Evolutionary conservation across 805 yeast genomes (phyloP), one percentile per base, ranked within the genome.

Genomic region (Saccharomyces mikatae): DNA sequence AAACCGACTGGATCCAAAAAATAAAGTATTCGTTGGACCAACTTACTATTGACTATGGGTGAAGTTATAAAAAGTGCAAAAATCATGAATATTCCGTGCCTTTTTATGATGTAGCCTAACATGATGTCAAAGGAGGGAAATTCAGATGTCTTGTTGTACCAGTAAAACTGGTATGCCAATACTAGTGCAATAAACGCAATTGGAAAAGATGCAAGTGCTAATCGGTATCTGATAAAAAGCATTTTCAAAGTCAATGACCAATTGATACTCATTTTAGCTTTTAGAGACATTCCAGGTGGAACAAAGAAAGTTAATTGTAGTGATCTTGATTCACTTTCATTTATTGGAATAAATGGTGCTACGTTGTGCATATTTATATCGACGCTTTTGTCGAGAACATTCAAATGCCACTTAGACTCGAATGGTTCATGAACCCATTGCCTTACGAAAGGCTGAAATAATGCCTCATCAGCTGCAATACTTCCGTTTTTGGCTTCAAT

Each of bases 381-480:
- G 63, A 73, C 55, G 74, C 74, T 68, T 24, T 74, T 65, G 22
- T 73, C 66, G 6, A 72, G 66, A 0, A 83, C 56, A 53, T 83
- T 77, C 8, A 86, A 69, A 62, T 83, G 87, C 90, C 92, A 91
- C 70, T 89, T 89, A 0, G 89, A 78, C 66, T 91, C 97, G 60
- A 73, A 77, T 0, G 87, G 87, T 36, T 81, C 83, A 10, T 74
- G 71, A 3, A 81, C 73, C 71, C 79, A 79, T 67, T 90, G 96
- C 54, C 89, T 76, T 2, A 87, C 68, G 41, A 89, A 74, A 0
- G 96, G 87, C 22, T 80, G 69, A 62, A 84, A 86, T 6, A 57
- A 31, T 8, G 31, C n/a, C 9, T 50, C 14, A 2, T 50, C 48
- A n/a, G 48, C 53, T 10, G 51, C 50, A 10, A 52, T 22, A 9